Conservation (phyloP, 495 filamentous ascomycete species). For the Cercophora sp. region DNA sequence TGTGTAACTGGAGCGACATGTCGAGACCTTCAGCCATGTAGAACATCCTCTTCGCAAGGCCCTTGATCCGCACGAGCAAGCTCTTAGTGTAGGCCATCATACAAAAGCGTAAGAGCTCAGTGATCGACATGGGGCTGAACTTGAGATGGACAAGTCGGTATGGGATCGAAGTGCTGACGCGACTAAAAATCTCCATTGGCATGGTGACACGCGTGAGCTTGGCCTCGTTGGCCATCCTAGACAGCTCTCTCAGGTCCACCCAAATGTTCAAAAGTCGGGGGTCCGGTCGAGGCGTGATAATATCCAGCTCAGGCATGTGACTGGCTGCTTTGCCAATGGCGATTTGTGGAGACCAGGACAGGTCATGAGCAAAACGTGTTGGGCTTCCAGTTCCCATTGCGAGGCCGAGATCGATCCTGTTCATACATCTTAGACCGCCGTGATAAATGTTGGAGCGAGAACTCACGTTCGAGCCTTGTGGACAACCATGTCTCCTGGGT, state of each 20-base stretch:
- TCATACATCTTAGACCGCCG: too few relatives aligned
- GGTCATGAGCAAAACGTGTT: constrained; percentile 3
- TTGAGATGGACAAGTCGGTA: not conserved
- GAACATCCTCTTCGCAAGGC: constrained; percentile 9
- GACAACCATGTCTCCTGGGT: not conserved
- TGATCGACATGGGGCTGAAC: not conserved
- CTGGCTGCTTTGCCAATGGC: not conserved
- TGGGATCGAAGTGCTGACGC: not conserved
- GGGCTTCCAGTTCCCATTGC: constrained; percentile 5
- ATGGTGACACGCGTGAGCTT: not conserved
- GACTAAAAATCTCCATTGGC: not conserved
- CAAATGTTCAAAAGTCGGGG: constrained; percentile 12
- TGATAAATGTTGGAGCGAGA: not conserved
- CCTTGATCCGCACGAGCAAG: constrained; percentile 3
- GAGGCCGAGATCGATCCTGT: constrained; percentile 12
- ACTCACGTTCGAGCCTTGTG: constrained; percentile 1
- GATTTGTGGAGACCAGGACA: constrained; percentile 10
- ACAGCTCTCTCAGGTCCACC: constrained; percentile 16
- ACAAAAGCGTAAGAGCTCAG: constrained; percentile 4
- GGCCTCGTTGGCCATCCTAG: not conserved
- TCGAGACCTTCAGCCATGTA: not conserved
- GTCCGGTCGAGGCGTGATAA: not conserved
- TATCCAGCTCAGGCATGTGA: not conserved
- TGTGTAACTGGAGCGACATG: not conserved
- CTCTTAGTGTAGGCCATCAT: constrained; percentile 13